Evolutionary conservation across 352 stramenopile species (phyloP), one percentile per base, ranked within the genome.

Genomic region (Globisporangium apiculatum): DNA sequence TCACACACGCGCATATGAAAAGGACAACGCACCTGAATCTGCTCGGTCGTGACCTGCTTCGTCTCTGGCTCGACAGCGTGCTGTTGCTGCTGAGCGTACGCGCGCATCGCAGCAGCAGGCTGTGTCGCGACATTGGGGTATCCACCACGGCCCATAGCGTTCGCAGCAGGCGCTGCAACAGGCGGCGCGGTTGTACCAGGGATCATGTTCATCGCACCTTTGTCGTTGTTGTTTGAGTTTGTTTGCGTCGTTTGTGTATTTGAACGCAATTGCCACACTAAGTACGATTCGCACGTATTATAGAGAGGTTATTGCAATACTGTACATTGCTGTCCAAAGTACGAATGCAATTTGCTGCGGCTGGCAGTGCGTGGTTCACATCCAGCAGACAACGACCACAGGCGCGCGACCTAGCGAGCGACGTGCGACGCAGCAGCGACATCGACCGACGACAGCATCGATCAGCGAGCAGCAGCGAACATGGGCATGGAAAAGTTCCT

Each of bases 21-120:
- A n/a, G 6, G 18, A 8, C 4, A 12, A 53, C 61, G 35, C 50
- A 91, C 83, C 77, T 94, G 83, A 48, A 94, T 91, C 64, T 94
- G 74, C 68, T 94, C 84, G 11, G 84, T 87, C 31, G 66, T 77
- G 42, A 94, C 80, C 57, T 89, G 71, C 70, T 91, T 91, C 41
- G 62, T 60, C 51, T 85, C 75, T 6, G 56, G 17, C 14, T 87
- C 75, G 4, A 41, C 11, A 12, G 41, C n/a, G 24, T 49, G 45
- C 17, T 49, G 45, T 7, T 49, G 45, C 51, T 79, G 64, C 51
- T 73, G 65, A 2, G 55, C 49, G 50, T 72, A 56, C 53, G 68
- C 51, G 48, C 57, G 60, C 51, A 55, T 67, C 47, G 48, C 51
- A 8, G 18, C 38, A 5, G 43, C 45, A 24, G 15, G 55, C 17